Evolutionary conservation across 805 yeast genomes (phyloP), one percentile per base, ranked within the genome.

Genomic region (Wickerhamiella shivajii): DNA sequence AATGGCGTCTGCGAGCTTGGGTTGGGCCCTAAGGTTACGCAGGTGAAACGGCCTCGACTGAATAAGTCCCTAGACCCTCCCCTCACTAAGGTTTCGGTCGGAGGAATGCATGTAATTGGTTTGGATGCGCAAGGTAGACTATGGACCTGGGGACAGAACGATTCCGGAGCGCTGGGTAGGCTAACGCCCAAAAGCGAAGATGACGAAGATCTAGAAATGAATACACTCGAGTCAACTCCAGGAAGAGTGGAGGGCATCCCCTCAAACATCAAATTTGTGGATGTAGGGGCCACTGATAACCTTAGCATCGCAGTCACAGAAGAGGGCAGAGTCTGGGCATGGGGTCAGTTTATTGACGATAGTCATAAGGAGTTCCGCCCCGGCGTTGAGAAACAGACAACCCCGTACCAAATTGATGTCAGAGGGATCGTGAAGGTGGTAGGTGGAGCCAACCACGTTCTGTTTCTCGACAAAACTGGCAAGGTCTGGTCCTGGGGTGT

Each of bases 61-160:
- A 90, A 85, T 47, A 84, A 94, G 2, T 71, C 63, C 39, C 62
- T 90, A 41, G 68, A 68, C 3, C 70, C 66, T 7, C 76, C 77
- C 2, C 71, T 90, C 35, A 90, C 84, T 18, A 87, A 81, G 42
- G 64, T 90, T 48, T 83, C 93, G 1, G 93, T 73, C 17, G 99
- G 99, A 32, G 99, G 98, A 33, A 87, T 90, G 77, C 99, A 90
- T 51, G 71, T 78, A 1, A 52, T 90, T 28, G 96, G 87, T 0
- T 57, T 87, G 33, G 96, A 84, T 51, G 55, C 69, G 24, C 60
- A 71, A 12, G 83, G 83, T 44, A 64, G 69, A 38, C 56, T 90
- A n/a, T 90, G 96, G 95, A 78, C 95, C 3, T 90, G 99, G 99
- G 99, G 99, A 38, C 78, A 80, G 29, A 90, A 90, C 46, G 99